Base-by-base conservation (phyloP, 2,329 filamentous ascomycete genomes). In the Cadophora malorum region DNA sequence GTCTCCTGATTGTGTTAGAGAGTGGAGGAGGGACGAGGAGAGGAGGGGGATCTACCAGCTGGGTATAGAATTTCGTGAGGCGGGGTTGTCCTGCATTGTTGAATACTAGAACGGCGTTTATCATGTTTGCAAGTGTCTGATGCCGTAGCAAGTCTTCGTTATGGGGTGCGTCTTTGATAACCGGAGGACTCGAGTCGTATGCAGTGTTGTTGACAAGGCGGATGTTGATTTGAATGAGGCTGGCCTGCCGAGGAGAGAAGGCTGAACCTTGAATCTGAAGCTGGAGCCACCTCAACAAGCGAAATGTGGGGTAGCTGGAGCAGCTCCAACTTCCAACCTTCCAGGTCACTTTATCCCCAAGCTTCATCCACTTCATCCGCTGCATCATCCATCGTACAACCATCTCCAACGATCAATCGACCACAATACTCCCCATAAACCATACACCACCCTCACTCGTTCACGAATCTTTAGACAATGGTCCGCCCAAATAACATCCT, bases 81-180 rank as follows among this genome's bases (percentile, higher is more conserved):
- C 96, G 91, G 47, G 96, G 95, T 81, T 99, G 95, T 72, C 96
- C 96, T 76, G 95, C 93, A 83, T 97, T 97, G 78, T 99, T 99
- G 85, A 99, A 99, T 79, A 99, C 95, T 73, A 99, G 86, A 70
- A 99, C 95, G 38, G 96, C 96, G 85, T 97, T 99, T 81, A 99
- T 98, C 96, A 99, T 99, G 8, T 7, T 61, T 45, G 55, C 16
- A 21, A 38, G 38, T 28, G 14, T n/a, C 16, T 21, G 2, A 21
- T 3, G 4, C 45, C 10, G n/a, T 19, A 10, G 19, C 19, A 47
- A 47, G 5, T 4, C 3, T 21, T n/a, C 5, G 45, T 47, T 4
- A 16, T 47, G 16, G 5, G 16, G 12, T 3, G 16, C 21, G 19
- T 47, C 3, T 14, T 41, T 12, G 45, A 4, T 21, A 8, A n/a